Conservation (phyloP, 495 filamentous ascomycete species). For the Hyaloscypha variabilis region DNA sequence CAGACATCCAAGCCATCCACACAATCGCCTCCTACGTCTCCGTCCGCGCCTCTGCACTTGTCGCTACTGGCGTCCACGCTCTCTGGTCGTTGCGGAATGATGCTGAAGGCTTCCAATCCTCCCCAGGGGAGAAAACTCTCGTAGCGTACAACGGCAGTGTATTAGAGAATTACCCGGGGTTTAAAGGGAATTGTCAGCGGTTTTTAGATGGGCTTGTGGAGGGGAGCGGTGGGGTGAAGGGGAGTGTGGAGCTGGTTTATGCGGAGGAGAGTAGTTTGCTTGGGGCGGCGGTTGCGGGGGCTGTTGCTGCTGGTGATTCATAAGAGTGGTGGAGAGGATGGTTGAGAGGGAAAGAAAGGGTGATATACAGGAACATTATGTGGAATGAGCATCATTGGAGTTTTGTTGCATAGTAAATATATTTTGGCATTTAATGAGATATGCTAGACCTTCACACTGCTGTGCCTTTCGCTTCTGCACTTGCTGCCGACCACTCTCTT, state of each 20-base stretch:
- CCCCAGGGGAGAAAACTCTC: slow-evolving; percentile 33
- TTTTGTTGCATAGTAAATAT: no score
- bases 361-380: background rate
- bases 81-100: slow-evolving; percentile 60
- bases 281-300: slow-evolving; percentile 61
- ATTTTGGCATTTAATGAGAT: no score
- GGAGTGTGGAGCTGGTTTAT: slow-evolving; percentile 51
- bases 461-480: no score
- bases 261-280: slow-evolving; percentile 64
- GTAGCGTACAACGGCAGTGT: slow-evolving; percentile 68
- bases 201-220: slow-evolving; percentile 52
- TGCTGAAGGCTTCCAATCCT: slow-evolving; percentile 40
- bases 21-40: slow-evolving; percentile 57
- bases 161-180: slow-evolving; percentile 65
- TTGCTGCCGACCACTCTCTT: no score
- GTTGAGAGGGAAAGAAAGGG: background rate
- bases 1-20: slow-evolving; percentile 47
- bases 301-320: slow-evolving; percentile 47
- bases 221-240: slow-evolving; percentile 29
- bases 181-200: slow-evolving; percentile 48
- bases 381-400: no score
- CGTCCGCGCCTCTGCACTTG: slow-evolving; percentile 61
- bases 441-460: no score
- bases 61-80: slow-evolving; percentile 63
- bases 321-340: background rate